Conservation (phyloP, 2,329 filamentous ascomycete genomes). For the Ascochyta lentis region DNA sequence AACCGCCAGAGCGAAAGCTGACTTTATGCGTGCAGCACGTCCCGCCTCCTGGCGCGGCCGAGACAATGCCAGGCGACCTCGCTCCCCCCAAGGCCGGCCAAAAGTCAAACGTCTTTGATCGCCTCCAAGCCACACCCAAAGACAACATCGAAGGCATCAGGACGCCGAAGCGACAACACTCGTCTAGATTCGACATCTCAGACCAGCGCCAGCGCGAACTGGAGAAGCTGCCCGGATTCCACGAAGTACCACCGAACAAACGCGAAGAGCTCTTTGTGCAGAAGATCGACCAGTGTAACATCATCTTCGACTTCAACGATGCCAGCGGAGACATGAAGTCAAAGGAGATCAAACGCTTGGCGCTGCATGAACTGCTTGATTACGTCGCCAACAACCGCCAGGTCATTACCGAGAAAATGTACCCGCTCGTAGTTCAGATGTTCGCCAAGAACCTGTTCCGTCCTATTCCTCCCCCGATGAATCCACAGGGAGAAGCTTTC, state of each 20-base stretch:
- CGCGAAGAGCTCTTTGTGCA: conserved; percentile 99
- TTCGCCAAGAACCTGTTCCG: conserved; percentile 98
- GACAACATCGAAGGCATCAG: conserved; percentile 94
- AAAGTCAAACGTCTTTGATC: conserved; percentile 88
- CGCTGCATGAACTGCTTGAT: conserved; percentile 92
- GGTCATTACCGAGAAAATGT: conserved; percentile 99
- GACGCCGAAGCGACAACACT: conserved; percentile 95
- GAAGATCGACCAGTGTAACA: conserved; percentile 99
- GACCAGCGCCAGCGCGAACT: conserved; percentile 87
- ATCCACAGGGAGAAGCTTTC: conserved; percentile 96
- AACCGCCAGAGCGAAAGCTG: background rate
- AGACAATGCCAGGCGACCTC: conserved; percentile 98
- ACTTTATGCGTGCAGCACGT: conserved; percentile 68
- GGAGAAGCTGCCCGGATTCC: conserved; percentile 96
- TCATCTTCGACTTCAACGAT: conserved; percentile 99
- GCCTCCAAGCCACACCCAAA: conserved; percentile 91
- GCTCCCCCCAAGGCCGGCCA: conserved; percentile 89
- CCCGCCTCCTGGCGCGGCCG: conserved; percentile 88
- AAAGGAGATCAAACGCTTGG: conserved; percentile 98
- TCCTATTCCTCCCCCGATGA: conserved; percentile 95
- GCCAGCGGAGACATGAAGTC: conserved; percentile 99
- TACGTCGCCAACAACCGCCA: conserved; percentile 99
- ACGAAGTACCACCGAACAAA: conserved; percentile 93
- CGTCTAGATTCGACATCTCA: conserved; percentile 96
- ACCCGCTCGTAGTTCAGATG: conserved; percentile 97